Base-by-base conservation (phyloP, 2,329 filamentous ascomycete species). In the Tetracladium maxilliforme region DNA sequence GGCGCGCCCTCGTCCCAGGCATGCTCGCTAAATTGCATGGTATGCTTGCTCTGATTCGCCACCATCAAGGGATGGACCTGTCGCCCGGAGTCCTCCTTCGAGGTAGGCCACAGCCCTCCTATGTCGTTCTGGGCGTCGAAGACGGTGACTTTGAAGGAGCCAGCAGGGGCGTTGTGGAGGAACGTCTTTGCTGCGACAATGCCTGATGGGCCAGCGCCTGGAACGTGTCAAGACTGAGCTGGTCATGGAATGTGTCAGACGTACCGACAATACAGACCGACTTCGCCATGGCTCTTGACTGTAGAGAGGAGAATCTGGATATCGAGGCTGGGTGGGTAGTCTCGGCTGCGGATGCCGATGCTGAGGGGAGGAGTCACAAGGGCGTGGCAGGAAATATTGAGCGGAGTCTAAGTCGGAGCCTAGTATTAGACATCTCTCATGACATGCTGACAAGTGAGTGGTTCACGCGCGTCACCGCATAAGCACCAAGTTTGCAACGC, bases 41-140 rank as follows among this genome's bases (percentile, higher is more conserved):
- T 82, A 46, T 83, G 81, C 22, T 65, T 66, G 50, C 77, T 84
- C 39, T 86, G 69, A 44, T 92, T 92, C 4, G 68, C 68, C 10
- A 67, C 57, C 59, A 79, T 78, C 26, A 77, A 61, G 7, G 75
- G 76, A 33, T 77, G 69, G 10, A 76, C 51, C 19, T 67, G 51
- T 3, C 66, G 59, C 2, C 37, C 49, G n/a, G 33, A 36, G 27
- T 72, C 69, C 3, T 50, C 36, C 26, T 54, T 58, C n/a, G 48
- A 44, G 2, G 55, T 51, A 4, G 76, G 74, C 82, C 82, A 92
- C n/a, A 90, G 64, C 0, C 82, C 82, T 8, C 81, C 82, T 10
- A 87, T 60, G 19, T 66, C 61, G 17, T 58, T 41, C 23, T 71
- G 63, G 10, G 62, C 53, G 24, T 92, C 82, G 39, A 77, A 80